Base-by-base conservation (phyloP, 2,329 filamentous ascomycete species). In the Penicillium aurantiogriseum region DNA sequence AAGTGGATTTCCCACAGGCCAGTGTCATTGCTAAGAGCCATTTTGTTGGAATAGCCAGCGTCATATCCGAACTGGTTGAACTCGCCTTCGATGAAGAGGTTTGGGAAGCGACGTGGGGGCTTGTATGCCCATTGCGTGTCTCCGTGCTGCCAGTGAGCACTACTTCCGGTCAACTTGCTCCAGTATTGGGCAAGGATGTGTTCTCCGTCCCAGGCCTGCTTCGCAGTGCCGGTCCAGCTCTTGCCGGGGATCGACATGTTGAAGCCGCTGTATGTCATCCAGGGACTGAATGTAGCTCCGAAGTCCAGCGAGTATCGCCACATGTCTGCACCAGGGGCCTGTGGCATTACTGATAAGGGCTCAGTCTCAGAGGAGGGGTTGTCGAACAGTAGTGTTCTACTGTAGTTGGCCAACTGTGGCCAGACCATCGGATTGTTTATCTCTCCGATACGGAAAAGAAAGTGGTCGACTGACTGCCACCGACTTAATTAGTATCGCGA, bases 61-160 rank as follows among this genome's bases (percentile, higher is more conserved):
- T 88, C 86, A 66, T 81, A 88, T 17, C 86, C 85, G 65, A 82
- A 88, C 59, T 84, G 79, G 67, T 88, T 88, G 71, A 82, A 88
- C 0, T 79, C 76, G 2, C 86, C 86, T 49, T 88, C 83, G 50
- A 84, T 79, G 67, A 83, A 86, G 17, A 86, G 71, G 67, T 88
- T 85, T 2, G 86, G 86, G 68, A 84, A 85, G 33, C 83, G 79
- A 50, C 85, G 77, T 4, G 77, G 72, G 6, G 70, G 67, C 2
- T 67, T 59, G n/a, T 69, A 66, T 19, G 73, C 71, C 58, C 74
- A 76, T 48, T 73, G 74, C 6, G 42, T 39, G 29, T 88, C 85
- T 43, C 81, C 82, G 63, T 88, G 81, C 65, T 88, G 83, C 11
- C 84, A 72, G 62, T 86, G 83, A 59, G 80, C 77, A 64, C 83